phyloP scores from a whole-genome alignment of 1,284 basidiomycete genomes.

The Volvariella volvacea region DNA sequence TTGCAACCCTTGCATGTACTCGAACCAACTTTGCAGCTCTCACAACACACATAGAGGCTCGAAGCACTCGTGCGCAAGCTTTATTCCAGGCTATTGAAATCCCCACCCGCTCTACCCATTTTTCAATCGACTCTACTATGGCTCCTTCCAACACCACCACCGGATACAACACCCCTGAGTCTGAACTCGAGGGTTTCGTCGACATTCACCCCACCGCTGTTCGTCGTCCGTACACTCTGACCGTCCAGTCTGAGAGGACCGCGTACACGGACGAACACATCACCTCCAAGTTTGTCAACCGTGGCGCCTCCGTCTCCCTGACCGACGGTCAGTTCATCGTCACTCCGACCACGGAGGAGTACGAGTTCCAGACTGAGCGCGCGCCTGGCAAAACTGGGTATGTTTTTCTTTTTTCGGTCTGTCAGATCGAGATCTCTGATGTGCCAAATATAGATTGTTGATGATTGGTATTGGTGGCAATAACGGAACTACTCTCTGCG shows the following conservation, averaged over 20 bases:
- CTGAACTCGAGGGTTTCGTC: slow-evolving; percentile 56
- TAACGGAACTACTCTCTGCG: slow-evolving; percentile 93
- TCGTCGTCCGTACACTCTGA: slow-evolving; percentile 71
- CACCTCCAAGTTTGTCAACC: slow-evolving; percentile 79
- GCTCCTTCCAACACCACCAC: slow-evolving; percentile 45
- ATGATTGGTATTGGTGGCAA: slow-evolving; percentile 97
- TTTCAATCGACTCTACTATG: slow-evolving; percentile 32
- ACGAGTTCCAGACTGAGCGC: slow-evolving; percentile 89
- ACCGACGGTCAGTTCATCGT: slow-evolving; percentile 70
- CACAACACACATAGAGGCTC: slow-evolving; percentile 75
- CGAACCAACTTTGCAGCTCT: slow-evolving; percentile 74
- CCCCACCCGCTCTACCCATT: slow-evolving; percentile 15
- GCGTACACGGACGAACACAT: slow-evolving; percentile 78
- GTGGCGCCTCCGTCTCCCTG: slow-evolving; percentile 70
- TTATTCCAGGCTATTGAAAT: slow-evolving; percentile 47
- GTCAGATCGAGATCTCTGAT: slow-evolving; percentile 8
- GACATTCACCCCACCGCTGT: slow-evolving; percentile 82
- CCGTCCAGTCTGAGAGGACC: slow-evolving; percentile 81
- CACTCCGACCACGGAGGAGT: slow-evolving; percentile 71
- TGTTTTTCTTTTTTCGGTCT: slow-evolving; percentile 24
- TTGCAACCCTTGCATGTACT: slow-evolving; percentile 71
- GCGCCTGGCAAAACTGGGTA: slow-evolving; percentile 91
- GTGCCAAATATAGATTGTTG: slow-evolving; percentile 64
- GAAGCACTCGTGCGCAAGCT: slow-evolving; percentile 64
- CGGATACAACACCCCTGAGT: slow-evolving; percentile 60